Conservation (phyloP, 1,284 basidiomycete species). For the Anthracocystis panici-leucophaei region DNA sequence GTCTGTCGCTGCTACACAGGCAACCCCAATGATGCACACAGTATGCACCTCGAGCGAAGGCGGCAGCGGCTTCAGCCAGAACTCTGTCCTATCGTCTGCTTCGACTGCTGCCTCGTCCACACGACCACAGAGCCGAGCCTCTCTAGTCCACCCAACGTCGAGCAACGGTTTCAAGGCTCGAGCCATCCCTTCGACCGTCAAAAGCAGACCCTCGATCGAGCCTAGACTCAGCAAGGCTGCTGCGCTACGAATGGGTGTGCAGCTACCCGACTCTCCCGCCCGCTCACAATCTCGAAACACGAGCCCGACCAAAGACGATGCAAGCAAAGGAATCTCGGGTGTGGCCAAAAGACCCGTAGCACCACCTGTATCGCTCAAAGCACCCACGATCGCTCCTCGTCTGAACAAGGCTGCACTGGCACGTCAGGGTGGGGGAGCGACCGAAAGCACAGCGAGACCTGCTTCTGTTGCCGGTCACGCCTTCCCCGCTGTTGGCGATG, state of each 20-base stretch:
- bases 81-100: neutral
- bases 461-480: constrained; percentile 1
- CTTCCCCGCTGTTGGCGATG: constrained; percentile 4
- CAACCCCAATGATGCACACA: constrained; percentile 2
- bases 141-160: neutral
- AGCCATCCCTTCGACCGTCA: constrained; percentile 40
- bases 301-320: constrained; percentile 6
- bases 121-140: constrained; percentile 15
- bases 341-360: constrained; percentile 30
- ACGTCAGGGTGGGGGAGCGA: constrained; percentile 14
- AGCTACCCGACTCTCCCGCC: constrained; percentile 4
- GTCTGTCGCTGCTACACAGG: neutral
- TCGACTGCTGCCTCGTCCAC: constrained; percentile 13
- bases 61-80: constrained; percentile 10
- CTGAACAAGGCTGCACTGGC: constrained; percentile 54
- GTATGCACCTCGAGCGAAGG: constrained; percentile 16
- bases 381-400: constrained; percentile 49
- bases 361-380: constrained; percentile 34
- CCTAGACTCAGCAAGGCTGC: constrained; percentile 83
- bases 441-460: neutral
- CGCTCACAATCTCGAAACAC: constrained; percentile 11
- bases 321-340: constrained; percentile 14
- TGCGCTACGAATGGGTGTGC: constrained; percentile 67
- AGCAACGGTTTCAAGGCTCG: constrained; percentile 18
- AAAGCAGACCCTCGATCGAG: constrained; percentile 76